These are phyloP conservation scores for Gossypium herbaceum DNA, from an alignment of 345 rosid species.

Conservation along the genomic window DNA sequence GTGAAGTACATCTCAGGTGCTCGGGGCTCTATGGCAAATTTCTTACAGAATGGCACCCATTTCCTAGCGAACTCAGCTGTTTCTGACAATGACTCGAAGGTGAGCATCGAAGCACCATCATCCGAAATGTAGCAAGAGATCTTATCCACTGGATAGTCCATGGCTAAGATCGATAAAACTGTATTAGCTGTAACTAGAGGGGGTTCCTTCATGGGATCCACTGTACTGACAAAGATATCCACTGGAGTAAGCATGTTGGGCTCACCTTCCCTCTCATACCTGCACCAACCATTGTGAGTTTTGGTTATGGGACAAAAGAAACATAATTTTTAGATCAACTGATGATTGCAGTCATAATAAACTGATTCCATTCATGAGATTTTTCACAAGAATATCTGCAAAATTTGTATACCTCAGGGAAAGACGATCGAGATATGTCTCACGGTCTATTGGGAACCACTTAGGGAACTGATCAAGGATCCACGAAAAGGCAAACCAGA, in stretches of 20 bases:
- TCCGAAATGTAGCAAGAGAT: constrained; percentile 91
- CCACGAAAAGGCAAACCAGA: constrained; percentile 97
- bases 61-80: constrained; percentile 74
- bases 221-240: constrained; percentile 93
- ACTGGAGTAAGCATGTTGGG: constrained; percentile 77
- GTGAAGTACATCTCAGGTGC: constrained; percentile 78
- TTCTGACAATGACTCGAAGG: constrained; percentile 81
- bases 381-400: not conserved
- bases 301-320: not conserved
- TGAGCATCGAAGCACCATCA: constrained; percentile 96
- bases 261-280: constrained; percentile 89
- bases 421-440: constrained; percentile 90
- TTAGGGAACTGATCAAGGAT: constrained; percentile 98
- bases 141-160: constrained; percentile 96
- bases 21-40: constrained; percentile 60
- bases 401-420: constrained; percentile 53
- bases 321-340: not conserved
- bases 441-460: constrained; percentile 91
- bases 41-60: constrained; percentile 93
- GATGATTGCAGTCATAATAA: not conserved
- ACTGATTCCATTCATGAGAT: not conserved
- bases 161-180: constrained; percentile 78
- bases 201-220: constrained; percentile 99
- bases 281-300: constrained; percentile 20
- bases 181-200: constrained; percentile 95